Base-by-base conservation (phyloP, 257 asterid species). In the Forsythia suspensa region DNA sequence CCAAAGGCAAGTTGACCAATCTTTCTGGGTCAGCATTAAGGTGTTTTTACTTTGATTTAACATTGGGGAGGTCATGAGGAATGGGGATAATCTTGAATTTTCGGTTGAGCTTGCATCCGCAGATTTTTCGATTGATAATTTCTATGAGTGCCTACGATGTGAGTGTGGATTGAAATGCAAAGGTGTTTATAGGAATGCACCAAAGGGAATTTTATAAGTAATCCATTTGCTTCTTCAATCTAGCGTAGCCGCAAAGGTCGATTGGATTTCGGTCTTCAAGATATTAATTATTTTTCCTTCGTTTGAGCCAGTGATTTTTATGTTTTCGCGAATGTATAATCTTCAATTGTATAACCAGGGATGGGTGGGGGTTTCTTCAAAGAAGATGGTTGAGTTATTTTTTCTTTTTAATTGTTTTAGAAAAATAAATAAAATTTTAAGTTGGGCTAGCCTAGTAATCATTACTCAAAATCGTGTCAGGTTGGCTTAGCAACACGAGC, bases 71-170 rank as follows among this genome's bases (percentile, higher is more conserved):
- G 96, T 93, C 42, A 70, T 77, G 61, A 82, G 86, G 44, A 81
- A 79, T 20, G 93, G 91, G 3, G 91, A 87, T 3, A 76, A 83
- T 43, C 90, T 93, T 41, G 89, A 85, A 34, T 93, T 92, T 24
- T 93, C 96, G 4, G 98, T 93, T 6, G 98, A 97, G 36, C 83
- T 91, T 80, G 91, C 92, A 0, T 93, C 97, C 1, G 98, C 98
- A 0, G 88, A 85, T 7, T 93, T 93, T 74, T 15, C 86, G 2
- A 63, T 85, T 3, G 83, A 89, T 67, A 90, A 94, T 61, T 94
- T 94, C 66, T 77, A 65, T 42, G 57, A 86, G 70, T 82, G 87
- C 71, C 97, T 97, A 0, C 96, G 88, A 73, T 92, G 97, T 76
- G 98, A 95, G 6, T 90, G 97, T 78, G 97, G 96, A 67, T 89